Conservation (phyloP, 345 rosid genomes). For the Euclidium syriacum region DNA sequence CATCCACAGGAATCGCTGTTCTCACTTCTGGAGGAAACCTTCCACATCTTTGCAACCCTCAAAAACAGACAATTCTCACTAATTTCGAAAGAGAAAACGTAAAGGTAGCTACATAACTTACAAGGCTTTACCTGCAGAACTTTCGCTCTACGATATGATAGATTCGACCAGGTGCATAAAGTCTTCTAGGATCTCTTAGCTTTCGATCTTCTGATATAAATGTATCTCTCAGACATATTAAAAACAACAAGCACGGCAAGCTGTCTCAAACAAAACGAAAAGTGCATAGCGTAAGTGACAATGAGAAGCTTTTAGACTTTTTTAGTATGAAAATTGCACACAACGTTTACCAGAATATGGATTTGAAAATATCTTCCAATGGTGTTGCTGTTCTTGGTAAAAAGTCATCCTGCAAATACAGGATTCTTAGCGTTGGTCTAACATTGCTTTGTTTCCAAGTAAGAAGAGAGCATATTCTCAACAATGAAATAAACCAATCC, state of each 20-base stretch:
- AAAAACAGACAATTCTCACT: no score
- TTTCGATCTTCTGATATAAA: conserved; percentile 87
- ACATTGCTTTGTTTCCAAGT: neutral
- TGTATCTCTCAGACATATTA: conserved; percentile 93
- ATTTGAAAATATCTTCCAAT: conserved; percentile 37
- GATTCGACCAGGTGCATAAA: conserved; percentile 93
- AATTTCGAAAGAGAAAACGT: no score
- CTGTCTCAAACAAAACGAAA: conserved; percentile 61
- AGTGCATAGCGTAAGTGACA: neutral
- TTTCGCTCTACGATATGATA: conserved; percentile 90
- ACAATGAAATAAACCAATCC: no score
- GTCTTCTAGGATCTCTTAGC: conserved; percentile 79
- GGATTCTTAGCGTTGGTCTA: neutral
- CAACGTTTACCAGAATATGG: conserved; percentile 90
- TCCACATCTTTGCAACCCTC: no score
- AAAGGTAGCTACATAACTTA: no score
- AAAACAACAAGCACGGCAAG: conserved; percentile 89
- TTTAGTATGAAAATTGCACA: conserved; percentile 13
- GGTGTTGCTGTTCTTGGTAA: conserved; percentile 46
- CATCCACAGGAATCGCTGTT: conserved; percentile 98
- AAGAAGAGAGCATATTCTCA: neutral
- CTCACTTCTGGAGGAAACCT: conserved; percentile 96
- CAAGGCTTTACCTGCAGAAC: conserved; percentile 81
- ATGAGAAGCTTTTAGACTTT: neutral
- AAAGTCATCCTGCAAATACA: neutral